Percentiles rank a stretch among this genome's conserved stretches.
Conservation (phyloP, 805 yeast genomes). For the Diddensiella transvaalensis region DNA sequence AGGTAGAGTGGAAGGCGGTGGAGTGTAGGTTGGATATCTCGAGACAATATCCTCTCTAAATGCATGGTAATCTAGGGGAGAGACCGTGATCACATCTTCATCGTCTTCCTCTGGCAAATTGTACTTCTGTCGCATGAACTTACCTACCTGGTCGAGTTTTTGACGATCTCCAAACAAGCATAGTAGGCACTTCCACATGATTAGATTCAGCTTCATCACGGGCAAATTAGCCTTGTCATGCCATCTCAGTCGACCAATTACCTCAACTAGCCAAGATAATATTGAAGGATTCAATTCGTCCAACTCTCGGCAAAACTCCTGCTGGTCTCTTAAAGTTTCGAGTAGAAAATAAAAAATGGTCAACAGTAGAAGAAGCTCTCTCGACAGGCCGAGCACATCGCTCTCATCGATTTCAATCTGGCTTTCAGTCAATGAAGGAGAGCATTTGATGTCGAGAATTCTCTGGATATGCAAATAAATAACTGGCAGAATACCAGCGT, state of each 20-base stretch:
- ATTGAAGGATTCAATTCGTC: conserved; percentile 35
- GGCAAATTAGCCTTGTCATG: conserved; percentile 32
- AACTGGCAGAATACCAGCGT: conserved; percentile 12
- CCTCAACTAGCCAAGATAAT: conserved; percentile 42
- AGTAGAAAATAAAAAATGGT: conserved; percentile 30
- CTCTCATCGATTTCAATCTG: background rate
- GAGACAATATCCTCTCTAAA: conserved; percentile 71
- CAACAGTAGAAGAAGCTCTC: conserved; percentile 10
- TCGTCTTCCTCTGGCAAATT: conserved; percentile 32
- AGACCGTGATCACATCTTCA: conserved; percentile 43
- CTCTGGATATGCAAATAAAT: conserved; percentile 5
- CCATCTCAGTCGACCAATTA: conserved; percentile 70
- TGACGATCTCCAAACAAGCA: conserved; percentile 60
- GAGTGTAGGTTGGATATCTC: conserved; percentile 67
- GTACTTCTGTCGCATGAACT: conserved; percentile 43
- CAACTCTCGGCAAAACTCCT: conserved; percentile 21
- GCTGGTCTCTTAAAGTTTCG: conserved; percentile 12
- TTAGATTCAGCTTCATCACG: conserved; percentile 46
- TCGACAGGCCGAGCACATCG: background rate
- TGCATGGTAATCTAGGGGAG: conserved; percentile 82
- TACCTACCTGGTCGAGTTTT: conserved; percentile 42
- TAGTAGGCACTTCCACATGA: conserved; percentile 48
- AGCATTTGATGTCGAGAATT: background rate
- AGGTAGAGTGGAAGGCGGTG: conserved; percentile 49
- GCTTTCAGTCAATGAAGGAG: background rate